Conservation (phyloP, 495 filamentous ascomycete species). For the Penicillium silybi region DNA sequence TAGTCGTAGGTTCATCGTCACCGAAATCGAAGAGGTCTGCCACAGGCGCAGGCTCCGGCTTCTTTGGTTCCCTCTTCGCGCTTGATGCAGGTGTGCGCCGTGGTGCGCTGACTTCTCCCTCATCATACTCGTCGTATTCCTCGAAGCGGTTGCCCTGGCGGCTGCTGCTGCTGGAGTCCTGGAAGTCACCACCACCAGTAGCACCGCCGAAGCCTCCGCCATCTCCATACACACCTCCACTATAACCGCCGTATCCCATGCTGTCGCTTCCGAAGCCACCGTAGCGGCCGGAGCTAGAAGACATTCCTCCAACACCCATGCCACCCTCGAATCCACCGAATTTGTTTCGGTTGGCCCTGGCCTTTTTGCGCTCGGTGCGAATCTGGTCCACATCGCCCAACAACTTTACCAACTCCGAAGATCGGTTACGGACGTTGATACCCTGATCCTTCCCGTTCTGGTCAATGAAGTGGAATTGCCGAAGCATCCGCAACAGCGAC, state of each 20-base stretch:
- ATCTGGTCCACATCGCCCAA: conserved; percentile 92
- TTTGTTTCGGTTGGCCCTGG: conserved; percentile 82
- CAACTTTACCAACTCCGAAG: conserved; percentile 91
- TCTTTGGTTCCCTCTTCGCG: conserved; percentile 58
- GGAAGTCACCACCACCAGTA: conserved; percentile 48
- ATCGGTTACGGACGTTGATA: conserved; percentile 93
- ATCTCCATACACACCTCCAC: conserved; percentile 85
- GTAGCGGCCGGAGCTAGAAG: conserved; percentile 60
- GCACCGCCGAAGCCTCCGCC: conserved; percentile 26
- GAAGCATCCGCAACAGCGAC: conserved; percentile 94
- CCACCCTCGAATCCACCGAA: conserved; percentile 93
- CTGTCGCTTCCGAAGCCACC: conserved; percentile 85
- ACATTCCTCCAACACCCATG: conserved; percentile 51
- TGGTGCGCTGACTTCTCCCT: conserved; percentile 54
- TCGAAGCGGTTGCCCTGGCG: conserved; percentile 75
- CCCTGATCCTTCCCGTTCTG: conserved; percentile 97
- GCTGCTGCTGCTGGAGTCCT: conserved; percentile 47
- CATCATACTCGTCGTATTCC: conserved; percentile 95
- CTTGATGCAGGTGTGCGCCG: conserved; percentile 43
- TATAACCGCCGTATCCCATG: conserved; percentile 74
- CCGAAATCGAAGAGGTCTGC: conserved; percentile 78
- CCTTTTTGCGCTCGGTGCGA: conserved; percentile 90
- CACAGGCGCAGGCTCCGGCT: conserved; percentile 58
- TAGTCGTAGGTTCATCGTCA: conserved; percentile 61
- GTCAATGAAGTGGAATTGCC: conserved; percentile 98